A percentile compares a stretch with the other conserved stretches of the same genome.
These are phyloP conservation scores for Aspergillus sp. DNA, from an alignment of 2,329 filamentous ascomycete genomes.

Conservation along the genomic window DNA sequence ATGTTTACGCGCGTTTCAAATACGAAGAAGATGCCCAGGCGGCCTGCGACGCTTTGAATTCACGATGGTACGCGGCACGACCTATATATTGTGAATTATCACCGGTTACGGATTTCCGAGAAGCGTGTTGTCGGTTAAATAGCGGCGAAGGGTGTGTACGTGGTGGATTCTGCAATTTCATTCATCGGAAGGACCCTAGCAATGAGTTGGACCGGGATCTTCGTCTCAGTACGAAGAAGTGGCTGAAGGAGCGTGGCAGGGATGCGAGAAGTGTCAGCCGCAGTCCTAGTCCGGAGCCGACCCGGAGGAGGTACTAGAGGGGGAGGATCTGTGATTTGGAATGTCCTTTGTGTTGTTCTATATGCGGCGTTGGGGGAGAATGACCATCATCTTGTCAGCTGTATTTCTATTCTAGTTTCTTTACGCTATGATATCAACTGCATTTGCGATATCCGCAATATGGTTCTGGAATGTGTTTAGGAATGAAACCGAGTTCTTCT, in stretches of 20 bases:
- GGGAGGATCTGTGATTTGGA: constrained; percentile 1
- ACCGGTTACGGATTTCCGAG: constrained; percentile 95
- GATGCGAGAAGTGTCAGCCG: constrained; percentile 80
- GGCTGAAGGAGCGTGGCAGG: constrained; percentile 80
- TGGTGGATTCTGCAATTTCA: constrained; percentile 99
- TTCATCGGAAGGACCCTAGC: constrained; percentile 92
- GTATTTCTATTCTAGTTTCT: constrained; percentile 18
- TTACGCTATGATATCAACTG: constrained; percentile 33
- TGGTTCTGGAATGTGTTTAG: not conserved
- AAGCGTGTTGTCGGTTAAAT: constrained; percentile 95
- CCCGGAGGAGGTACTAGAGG: constrained; percentile 68
- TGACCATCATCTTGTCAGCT: constrained; percentile 16
- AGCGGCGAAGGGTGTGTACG: constrained; percentile 92
- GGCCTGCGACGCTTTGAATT: constrained; percentile 92
- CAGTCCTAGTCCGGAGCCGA: constrained; percentile 84
- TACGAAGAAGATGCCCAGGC: constrained; percentile 95
- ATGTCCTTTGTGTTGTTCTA: constrained; percentile 17
- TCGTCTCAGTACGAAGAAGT: constrained; percentile 90
- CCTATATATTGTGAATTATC: constrained; percentile 98
- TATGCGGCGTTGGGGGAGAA: constrained; percentile 25
- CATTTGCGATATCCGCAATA: not conserved
- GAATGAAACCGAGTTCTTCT: no score
- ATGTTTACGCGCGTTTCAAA: constrained; percentile 99
- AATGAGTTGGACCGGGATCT: constrained; percentile 87
- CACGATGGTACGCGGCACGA: constrained; percentile 92